These are phyloP conservation scores for Xylaria sp. DNA, from an alignment of 2,329 filamentous ascomycete genomes.

Conservation along the genomic window DNA sequence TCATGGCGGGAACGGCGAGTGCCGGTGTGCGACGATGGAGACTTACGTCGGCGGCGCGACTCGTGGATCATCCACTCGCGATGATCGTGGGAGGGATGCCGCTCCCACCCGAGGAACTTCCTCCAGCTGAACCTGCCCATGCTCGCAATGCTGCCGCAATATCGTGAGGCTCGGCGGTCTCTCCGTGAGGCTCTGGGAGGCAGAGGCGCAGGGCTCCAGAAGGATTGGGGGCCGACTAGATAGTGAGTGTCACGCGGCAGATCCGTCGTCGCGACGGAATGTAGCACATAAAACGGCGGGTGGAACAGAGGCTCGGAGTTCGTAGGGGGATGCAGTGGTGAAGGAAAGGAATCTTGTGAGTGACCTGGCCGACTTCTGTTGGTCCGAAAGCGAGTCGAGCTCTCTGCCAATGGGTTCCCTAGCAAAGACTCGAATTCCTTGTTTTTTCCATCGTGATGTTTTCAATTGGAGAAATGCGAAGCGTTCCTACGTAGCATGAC, in stretches of 20 bases:
- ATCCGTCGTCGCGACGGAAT: too few species aligned
- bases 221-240: too few species aligned
- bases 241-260: too few species aligned
- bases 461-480: constrained; percentile 1
- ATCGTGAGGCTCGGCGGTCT: not conserved
- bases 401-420: not conserved
- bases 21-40: not conserved
- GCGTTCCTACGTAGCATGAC: not conserved
- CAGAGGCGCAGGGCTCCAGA: not conserved
- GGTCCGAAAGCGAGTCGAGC: not conserved
- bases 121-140: constrained; percentile 39
- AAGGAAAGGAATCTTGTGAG: not conserved
- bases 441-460: not conserved
- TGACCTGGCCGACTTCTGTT: not conserved
- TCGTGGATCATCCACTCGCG: constrained; percentile 44
- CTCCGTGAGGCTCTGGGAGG: not conserved
- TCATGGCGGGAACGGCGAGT: not conserved
- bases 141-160: not conserved
- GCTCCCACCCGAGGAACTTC: constrained; percentile 40
- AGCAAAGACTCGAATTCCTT: not conserved
- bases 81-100: constrained; percentile 37
- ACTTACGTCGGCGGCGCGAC: constrained; percentile 49
- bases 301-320: not conserved
- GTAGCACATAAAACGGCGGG: not conserved
- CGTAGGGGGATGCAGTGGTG: not conserved